These are phyloP conservation scores for Setaria viridis DNA, from an alignment of 202 grass and related monocot species.

Conservation along the genomic window DNA sequence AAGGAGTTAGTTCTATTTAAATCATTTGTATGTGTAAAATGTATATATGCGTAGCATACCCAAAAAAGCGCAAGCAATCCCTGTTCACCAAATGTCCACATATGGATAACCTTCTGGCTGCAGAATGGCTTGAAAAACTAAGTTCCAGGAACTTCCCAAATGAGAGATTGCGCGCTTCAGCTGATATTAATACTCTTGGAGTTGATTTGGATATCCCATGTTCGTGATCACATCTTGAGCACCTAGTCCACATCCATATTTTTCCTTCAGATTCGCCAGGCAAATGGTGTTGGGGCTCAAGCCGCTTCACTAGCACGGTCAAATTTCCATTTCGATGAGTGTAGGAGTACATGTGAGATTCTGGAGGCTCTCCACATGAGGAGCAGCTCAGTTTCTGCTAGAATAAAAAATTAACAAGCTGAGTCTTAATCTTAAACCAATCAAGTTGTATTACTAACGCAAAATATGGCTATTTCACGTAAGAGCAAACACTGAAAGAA, in stretches of 20 bases:
- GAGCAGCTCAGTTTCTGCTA: conserved; percentile 69
- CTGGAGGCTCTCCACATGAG: conserved; percentile 75
- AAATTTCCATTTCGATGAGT: conserved; percentile 96
- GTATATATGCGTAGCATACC: conserved; percentile 58
- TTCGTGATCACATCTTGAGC: conserved; percentile 86
- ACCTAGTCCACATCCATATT: conserved; percentile 99
- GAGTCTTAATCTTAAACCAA: conserved; percentile 27
- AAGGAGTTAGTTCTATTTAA: conserved; percentile 27
- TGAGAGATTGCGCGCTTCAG: conserved; percentile 80
- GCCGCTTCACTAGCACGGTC: conserved; percentile 66
- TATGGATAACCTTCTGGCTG: conserved; percentile 87
- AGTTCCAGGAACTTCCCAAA: conserved; percentile 99
- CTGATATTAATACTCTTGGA: conserved; percentile 86
- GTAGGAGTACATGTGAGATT: conserved; percentile 80
- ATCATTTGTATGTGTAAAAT: neutral
- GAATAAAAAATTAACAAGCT: conserved; percentile 36
- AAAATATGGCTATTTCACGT: conserved; percentile 26
- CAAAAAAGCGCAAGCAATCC: conserved; percentile 97
- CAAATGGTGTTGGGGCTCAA: conserved; percentile 52
- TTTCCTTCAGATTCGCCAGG: conserved; percentile 83
- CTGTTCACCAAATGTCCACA: conserved; percentile 97
- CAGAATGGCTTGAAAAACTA: conserved; percentile 94
- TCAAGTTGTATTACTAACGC: conserved; percentile 31
- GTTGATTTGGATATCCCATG: conserved; percentile 59
- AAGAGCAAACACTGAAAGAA: conserved; percentile 38